Percentiles rank a stretch among this genome's conserved stretches.
phyloP scores from a whole-genome alignment of 225 moss, liverwort and hornwort genomes.

The Physcomitrium patens region DNA sequence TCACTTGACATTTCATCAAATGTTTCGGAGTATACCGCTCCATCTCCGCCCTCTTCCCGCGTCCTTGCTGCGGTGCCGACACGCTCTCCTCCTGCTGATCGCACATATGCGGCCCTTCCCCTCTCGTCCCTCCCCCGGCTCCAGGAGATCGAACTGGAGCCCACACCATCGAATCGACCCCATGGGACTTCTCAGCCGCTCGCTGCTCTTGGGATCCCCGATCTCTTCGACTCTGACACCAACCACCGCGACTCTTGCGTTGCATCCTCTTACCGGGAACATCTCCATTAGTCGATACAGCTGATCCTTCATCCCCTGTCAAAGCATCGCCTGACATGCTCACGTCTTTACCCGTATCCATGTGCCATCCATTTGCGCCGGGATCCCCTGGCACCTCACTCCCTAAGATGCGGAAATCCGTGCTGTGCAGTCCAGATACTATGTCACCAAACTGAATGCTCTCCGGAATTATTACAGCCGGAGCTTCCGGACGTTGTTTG shows the following conservation, averaged over 20 bases:
- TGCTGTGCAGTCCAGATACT: slow-evolving; percentile 35
- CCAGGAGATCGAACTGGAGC: slow-evolving; percentile 83
- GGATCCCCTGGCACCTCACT: slow-evolving; percentile 30
- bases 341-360: slow-evolving; percentile 41
- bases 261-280: slow-evolving; percentile 61
- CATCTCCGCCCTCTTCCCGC: slow-evolving; percentile 85
- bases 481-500: slow-evolving; percentile 60
- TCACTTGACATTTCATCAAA: slow-evolving; percentile 77
- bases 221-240: slow-evolving; percentile 55
- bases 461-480: slow-evolving; percentile 40
- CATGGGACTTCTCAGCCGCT: slow-evolving; percentile 74
- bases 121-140: slow-evolving; percentile 31
- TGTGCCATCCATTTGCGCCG: not conserved
- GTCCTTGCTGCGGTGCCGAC: slow-evolving; percentile 59
- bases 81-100: slow-evolving; percentile 69
- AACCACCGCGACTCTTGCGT: slow-evolving; percentile 65
- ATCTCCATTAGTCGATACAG: slow-evolving; percentile 78
- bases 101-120: slow-evolving; percentile 21
- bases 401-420: slow-evolving; percentile 42
- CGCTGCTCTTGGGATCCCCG: slow-evolving; percentile 79
- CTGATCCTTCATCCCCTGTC: slow-evolving; percentile 70
- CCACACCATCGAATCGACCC: slow-evolving; percentile 84
- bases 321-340: slow-evolving; percentile 57
- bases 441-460: slow-evolving; percentile 68
- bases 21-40: slow-evolving; percentile 96